Evolutionary conservation across 768 basidiomycete genomes (phyloP).

Genomic region (Naganishia onofrii): DNA sequence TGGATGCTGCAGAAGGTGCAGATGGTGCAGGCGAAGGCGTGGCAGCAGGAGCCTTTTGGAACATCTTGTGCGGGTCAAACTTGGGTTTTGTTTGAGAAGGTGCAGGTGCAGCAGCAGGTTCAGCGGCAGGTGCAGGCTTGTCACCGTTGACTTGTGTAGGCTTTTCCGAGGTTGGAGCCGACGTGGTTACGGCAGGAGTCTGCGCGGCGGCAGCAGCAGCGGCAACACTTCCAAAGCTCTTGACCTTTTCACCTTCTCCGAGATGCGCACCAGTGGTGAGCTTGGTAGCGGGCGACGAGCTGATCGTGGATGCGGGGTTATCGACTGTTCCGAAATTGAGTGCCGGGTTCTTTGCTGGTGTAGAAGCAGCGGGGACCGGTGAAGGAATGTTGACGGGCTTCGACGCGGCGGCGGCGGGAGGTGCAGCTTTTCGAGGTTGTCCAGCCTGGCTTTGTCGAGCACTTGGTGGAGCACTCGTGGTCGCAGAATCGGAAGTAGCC

Average conservation of each 20-base stretch:
- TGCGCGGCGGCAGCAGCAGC: slow-evolving; percentile 48
- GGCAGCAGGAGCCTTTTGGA: slow-evolving; percentile 44
- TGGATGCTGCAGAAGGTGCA: slow-evolving; percentile 46
- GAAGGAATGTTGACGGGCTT: slow-evolving; percentile 18
- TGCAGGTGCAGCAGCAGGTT: slow-evolving; percentile 32
- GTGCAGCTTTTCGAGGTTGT: slow-evolving; percentile 9
- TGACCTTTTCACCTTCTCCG: slow-evolving; percentile 70
- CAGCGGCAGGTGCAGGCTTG: slow-evolving; percentile 20
- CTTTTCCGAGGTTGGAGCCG: slow-evolving; percentile 5
- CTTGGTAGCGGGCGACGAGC: slow-evolving; percentile 73
- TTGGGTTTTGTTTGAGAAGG: slow-evolving; percentile 49
- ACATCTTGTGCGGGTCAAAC: slow-evolving; percentile 56
- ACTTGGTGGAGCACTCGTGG: slow-evolving; percentile 29
- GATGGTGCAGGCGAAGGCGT: slow-evolving; percentile 44
- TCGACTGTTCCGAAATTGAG: slow-evolving; percentile 91
- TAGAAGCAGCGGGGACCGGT: neutral
- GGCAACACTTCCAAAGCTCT: slow-evolving; percentile 78
- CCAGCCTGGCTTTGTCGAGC: slow-evolving; percentile 19
- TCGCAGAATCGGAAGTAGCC: slow-evolving; percentile 43
- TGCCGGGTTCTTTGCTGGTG: slow-evolving; percentile 18
- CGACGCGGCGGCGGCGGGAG: neutral
- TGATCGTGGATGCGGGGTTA: slow-evolving; percentile 70
- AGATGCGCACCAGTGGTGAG: slow-evolving; percentile 57
- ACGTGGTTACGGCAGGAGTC: slow-evolving; percentile 3
- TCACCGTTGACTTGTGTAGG: slow-evolving; percentile 1